Evolutionary conservation across 2,329 filamentous ascomycete species (phyloP).

Genomic region (Catunica adiposa): DNA sequence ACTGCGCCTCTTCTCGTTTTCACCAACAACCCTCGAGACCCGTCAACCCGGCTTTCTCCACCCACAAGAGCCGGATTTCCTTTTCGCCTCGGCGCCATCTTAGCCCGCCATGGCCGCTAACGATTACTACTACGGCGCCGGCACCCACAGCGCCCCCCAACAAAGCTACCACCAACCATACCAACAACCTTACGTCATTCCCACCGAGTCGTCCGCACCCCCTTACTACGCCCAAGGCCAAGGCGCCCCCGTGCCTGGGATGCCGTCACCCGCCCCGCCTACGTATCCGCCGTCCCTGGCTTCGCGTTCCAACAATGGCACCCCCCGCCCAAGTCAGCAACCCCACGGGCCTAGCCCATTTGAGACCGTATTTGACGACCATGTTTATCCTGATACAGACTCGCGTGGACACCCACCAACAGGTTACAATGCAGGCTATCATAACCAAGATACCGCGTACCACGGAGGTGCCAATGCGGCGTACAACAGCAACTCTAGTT

Average conservation of each 20-base stretch:
- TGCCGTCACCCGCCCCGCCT: conserved; percentile 10
- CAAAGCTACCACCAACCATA: conserved; percentile 11
- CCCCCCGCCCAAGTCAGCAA: conserved; percentile 13
- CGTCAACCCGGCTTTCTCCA: background rate
- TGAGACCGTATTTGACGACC: conserved; percentile 50
- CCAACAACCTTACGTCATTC: conserved; percentile 6
- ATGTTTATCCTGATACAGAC: conserved; percentile 40
- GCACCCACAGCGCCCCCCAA: conserved; percentile 4
- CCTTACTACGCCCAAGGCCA: conserved; percentile 13
- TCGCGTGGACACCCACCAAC: conserved; percentile 17
- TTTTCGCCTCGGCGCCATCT: no score
- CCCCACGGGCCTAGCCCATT: conserved; percentile 35
- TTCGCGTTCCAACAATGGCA: conserved; percentile 17
- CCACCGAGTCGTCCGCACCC: conserved; percentile 7
- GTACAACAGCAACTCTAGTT: conserved; percentile 20
- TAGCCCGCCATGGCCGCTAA: conserved; percentile 14
- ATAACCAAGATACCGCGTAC: conserved; percentile 37
- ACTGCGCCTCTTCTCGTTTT: no score
- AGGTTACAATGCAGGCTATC: conserved; percentile 18
- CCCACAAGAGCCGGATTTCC: background rate
- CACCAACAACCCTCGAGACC: background rate
- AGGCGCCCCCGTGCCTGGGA: conserved; percentile 1
- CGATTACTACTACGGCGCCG: conserved; percentile 14
- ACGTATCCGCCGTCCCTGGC: conserved; percentile 14
- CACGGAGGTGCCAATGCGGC: conserved; percentile 29